Evolutionary conservation across 2,329 filamentous ascomycete species (phyloP).

Genomic region (Fusarium liriodendri): DNA sequence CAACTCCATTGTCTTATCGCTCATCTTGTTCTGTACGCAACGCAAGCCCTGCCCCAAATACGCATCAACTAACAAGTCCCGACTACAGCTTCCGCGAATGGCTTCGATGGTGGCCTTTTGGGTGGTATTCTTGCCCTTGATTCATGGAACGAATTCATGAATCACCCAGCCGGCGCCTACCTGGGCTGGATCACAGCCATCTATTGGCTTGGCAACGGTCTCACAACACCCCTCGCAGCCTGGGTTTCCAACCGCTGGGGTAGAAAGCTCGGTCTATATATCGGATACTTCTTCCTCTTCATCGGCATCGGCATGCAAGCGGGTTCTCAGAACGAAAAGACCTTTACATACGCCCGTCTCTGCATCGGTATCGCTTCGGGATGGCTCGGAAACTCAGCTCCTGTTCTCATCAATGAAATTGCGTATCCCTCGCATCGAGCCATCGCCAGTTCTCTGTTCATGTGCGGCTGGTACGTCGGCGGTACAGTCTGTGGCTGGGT

Average conservation of each 20-base stretch:
- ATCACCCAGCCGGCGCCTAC: constrained; percentile 27
- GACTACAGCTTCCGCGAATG: constrained; percentile 22
- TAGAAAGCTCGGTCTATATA: constrained; percentile 18
- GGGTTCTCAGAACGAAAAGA: constrained; percentile 24
- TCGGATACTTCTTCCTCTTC: constrained; percentile 29
- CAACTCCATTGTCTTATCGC: constrained; percentile 29
- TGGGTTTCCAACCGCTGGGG: constrained; percentile 30
- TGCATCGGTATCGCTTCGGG: constrained; percentile 28
- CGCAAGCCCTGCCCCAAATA: neutral
- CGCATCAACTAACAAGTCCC: neutral
- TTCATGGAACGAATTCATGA: constrained; percentile 38
- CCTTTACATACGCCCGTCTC: constrained; percentile 24
- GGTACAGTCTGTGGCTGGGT: constrained; percentile 33
- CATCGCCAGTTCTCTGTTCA: constrained; percentile 27
- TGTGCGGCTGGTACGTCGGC: constrained; percentile 35
- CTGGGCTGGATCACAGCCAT: constrained; percentile 41
- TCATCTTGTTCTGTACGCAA: constrained; percentile 26
- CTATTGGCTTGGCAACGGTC: constrained; percentile 38
- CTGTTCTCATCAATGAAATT: constrained; percentile 31
- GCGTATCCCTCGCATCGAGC: constrained; percentile 26
- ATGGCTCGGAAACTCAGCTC: constrained; percentile 26
- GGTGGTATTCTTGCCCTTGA: constrained; percentile 30
- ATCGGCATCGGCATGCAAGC: constrained; percentile 28
- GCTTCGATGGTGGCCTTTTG: constrained; percentile 24
- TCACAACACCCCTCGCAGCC: constrained; percentile 30